Evolutionary conservation across 768 basidiomycete species (phyloP).

Genomic region (Tricholoma furcatifolium): DNA sequence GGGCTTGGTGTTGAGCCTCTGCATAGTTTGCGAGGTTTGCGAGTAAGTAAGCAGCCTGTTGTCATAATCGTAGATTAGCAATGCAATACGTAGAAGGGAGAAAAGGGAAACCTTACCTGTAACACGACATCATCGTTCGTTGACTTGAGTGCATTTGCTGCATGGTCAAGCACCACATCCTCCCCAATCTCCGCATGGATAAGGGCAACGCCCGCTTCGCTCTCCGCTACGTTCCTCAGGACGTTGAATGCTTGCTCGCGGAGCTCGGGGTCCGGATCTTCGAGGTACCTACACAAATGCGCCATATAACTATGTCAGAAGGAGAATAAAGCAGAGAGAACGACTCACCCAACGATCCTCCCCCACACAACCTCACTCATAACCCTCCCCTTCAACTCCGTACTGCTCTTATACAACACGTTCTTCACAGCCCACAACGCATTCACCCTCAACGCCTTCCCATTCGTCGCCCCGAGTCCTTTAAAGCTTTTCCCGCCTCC

Average conservation of each 20-base stretch:
- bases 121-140: conserved; percentile 52
- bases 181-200: conserved; percentile 54
- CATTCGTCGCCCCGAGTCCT: neutral
- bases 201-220: conserved; percentile 62
- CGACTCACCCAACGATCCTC: conserved; percentile 51
- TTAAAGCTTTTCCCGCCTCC: too few species aligned
- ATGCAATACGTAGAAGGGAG: conserved; percentile 4
- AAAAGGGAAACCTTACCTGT: conserved; percentile 35
- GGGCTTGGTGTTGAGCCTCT: conserved; percentile 41
- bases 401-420: conserved; percentile 60
- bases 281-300: conserved; percentile 51
- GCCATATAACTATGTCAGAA: neutral
- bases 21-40: conserved; percentile 70
- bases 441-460: conserved; percentile 36
- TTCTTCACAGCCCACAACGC: conserved; percentile 91
- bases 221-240: conserved; percentile 64
- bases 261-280: conserved; percentile 50
- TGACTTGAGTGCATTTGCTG: conserved; percentile 50
- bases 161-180: conserved; percentile 40
- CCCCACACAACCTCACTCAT: conserved; percentile 72
- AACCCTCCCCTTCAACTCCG: conserved; percentile 61
- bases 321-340: neutral
- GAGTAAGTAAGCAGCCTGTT: conserved; percentile 54
- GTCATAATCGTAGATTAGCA: neutral
- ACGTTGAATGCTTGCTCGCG: conserved; percentile 74